Evolutionary conservation across 495 filamentous ascomycete genomes (phyloP), one percentile per base, ranked within the genome.

Genomic region (Penicillium verhagenii): DNA sequence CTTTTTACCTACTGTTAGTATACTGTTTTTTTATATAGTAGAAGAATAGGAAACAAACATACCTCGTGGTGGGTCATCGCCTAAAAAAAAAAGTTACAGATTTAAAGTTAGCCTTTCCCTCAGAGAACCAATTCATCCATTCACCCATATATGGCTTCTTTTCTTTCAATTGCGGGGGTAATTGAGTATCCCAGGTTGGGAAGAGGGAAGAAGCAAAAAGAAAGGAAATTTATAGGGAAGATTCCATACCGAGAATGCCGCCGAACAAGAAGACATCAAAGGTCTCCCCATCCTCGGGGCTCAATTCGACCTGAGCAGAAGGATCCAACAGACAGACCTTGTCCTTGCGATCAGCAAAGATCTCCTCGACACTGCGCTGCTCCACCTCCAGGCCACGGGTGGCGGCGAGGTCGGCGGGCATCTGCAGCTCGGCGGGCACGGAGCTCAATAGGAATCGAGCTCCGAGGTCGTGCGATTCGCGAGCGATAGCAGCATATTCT

Each of bases 191-290:
- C n/a, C n/a, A n/a, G n/a, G n/a, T n/a, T n/a, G n/a, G n/a, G n/a
- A n/a, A n/a, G n/a, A 19, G 38, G 16, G 16, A 40, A 40, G 18
- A 40, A 40, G n/a, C 38, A 40, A n/a, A 40, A n/a, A 40, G 16
- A 45, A 25, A 8, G 42, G 42, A 9, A 25, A 45, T 35, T 28
- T 28, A 9, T 16, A 8, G 23, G 7, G 25, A 19, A 31, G 5
- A 42, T 37, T 52, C 74, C 84, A 57, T 75, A 95, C 92, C 93
- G 54, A 98, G 75, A 70, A 98, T 98, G 3, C 94, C 94, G 11
- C 94, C 94, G 72, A 97, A 98, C 28, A 98, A 72, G 70, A 97
- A 98, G 13, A 88, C 85, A 57, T 97, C 90, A 71, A 97, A 98
- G 11, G 58, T 68, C 35, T 87, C 82, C 9, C 83, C 90, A 77